phyloP scores from a whole-genome alignment of 2,329 filamentous ascomycete species.

The Pseudogymnoascus sp. region DNA sequence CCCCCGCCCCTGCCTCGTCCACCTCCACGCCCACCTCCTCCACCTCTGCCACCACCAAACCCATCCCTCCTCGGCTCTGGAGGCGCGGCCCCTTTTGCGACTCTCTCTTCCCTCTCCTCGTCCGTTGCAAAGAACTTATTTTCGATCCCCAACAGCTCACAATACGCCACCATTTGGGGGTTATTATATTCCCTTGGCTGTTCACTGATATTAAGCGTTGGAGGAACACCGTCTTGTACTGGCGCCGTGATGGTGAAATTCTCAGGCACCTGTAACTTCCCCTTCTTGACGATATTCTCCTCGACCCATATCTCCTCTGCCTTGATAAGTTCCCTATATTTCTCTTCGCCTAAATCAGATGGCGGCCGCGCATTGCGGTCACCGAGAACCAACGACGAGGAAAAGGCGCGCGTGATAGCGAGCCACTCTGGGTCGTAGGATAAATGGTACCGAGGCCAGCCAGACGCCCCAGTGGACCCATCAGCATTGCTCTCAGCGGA shows the following conservation, averaged over 20 bases:
- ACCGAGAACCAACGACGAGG: slow-evolving; percentile 54
- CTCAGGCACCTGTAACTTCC: slow-evolving; percentile 59
- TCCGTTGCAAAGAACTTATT: slow-evolving; percentile 68
- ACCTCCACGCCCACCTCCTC: slow-evolving; percentile 29
- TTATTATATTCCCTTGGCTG: slow-evolving; percentile 76
- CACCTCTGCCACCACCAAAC: slow-evolving; percentile 24
- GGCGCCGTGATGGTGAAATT: slow-evolving; percentile 75
- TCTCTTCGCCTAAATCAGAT: slow-evolving; percentile 55
- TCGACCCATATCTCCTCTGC: slow-evolving; percentile 71
- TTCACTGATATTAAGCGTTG: slow-evolving; percentile 40
- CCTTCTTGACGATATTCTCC: slow-evolving; percentile 56
- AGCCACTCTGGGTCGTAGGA: slow-evolving; percentile 93
- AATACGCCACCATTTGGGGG: slow-evolving; percentile 76
- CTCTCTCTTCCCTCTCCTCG: slow-evolving; percentile 56
- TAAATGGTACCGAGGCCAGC: slow-evolving; percentile 30
- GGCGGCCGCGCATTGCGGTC: slow-evolving; percentile 45
- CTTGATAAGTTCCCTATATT: slow-evolving; percentile 60
- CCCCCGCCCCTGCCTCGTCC: slow-evolving; percentile 15
- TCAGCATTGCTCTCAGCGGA: not conserved
- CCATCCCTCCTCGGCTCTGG: slow-evolving; percentile 27
- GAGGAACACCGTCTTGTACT: slow-evolving; percentile 49
- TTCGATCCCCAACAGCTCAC: slow-evolving; percentile 63
- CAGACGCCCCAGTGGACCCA: not conserved
- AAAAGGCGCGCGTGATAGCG: slow-evolving; percentile 79
- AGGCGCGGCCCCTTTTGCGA: slow-evolving; percentile 47